Base-by-base conservation (phyloP, 1,284 basidiomycete genomes). In the Violaceomyces palustris region DNA sequence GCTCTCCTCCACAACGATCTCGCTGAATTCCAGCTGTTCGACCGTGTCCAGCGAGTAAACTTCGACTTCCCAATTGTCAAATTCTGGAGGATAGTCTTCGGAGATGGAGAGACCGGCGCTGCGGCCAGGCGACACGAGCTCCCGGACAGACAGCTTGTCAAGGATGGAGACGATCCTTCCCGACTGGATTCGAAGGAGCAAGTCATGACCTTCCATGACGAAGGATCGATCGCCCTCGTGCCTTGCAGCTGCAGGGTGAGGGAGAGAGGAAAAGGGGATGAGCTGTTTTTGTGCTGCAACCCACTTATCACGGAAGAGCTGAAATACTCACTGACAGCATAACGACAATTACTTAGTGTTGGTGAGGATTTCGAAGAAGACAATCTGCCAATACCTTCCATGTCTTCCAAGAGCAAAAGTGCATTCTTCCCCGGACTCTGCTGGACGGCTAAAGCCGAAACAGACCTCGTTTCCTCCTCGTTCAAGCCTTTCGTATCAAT, bases 1-100 rank as follows among this genome's bases (percentile, higher is more conserved):
- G 52, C 82, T 80, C 19, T 87, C 82, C 21, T 83, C 75, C 36
- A 97, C 80, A 5, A 78, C 78, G 29, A 92, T 77, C 25, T 82
- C 79, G 10, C 80, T 78, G 67, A 97, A 96, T 45, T 82, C 78
- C 31, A 98, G 79, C 21, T 79, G 81, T 37, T 80, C 81, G 31
- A 80, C 79, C 26, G 85, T 92, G 76, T 97, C 88, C n/a, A 97
- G 78, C 72, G 93, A 89, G 74, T 92, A 89, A 27, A 91, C 81
- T 72, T 97, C 92, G 44, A 93, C 89, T 75, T 97, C 91, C 92
- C 69, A 72, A 27, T 67, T 67, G 51, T 72, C 69, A 35, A 55
- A 72, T 25, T 62, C 52, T 12, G 64, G 56, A 17, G 68, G 66
- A 29, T 67, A 65, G 48, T 70, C 69, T 44, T 66, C 57, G 21